Percentiles rank a stretch among this genome's conserved stretches.
These are phyloP conservation scores for Chalciporus sphaerocephalus DNA, from an alignment of 768 basidiomycete species.

Conservation along the genomic window DNA sequence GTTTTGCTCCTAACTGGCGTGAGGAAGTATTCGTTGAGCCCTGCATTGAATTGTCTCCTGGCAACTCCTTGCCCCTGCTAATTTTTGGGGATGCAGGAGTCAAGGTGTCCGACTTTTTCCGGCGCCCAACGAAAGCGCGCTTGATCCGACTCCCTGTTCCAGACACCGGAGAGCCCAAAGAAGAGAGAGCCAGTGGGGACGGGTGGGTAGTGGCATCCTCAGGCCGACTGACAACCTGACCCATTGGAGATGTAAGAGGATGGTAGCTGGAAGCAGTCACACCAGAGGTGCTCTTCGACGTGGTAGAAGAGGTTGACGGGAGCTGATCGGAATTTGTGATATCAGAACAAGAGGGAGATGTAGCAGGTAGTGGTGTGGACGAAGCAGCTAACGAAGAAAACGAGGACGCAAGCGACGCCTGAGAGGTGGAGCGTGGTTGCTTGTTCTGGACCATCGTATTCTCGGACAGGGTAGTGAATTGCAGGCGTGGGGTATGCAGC, in stretches of 20 bases:
- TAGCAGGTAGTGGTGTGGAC: conserved; percentile 38
- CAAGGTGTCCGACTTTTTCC: conserved; percentile 29
- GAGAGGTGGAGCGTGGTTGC: conserved; percentile 38
- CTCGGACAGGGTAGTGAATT: conserved; percentile 19
- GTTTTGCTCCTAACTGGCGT: conserved; percentile 30
- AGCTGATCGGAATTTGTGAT: conserved; percentile 42
- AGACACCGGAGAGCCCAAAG: conserved; percentile 17
- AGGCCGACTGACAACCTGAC: conserved; percentile 34
- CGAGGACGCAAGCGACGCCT: conserved; percentile 41
- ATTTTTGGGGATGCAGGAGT: conserved; percentile 19
- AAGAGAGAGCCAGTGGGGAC: conserved; percentile 27
- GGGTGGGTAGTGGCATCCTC: conserved; percentile 21
- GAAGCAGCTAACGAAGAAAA: conserved; percentile 41
- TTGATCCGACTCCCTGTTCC: conserved; percentile 28
- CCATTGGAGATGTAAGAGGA: conserved; percentile 29
- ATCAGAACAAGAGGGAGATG: conserved; percentile 38
- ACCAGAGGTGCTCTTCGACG: conserved; percentile 31
- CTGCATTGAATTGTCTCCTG: conserved; percentile 15
- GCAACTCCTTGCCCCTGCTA: conserved; percentile 19
- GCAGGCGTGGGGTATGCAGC: conserved; percentile 12
- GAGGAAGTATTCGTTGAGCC: conserved; percentile 9
- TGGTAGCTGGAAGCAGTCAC: conserved; percentile 22
- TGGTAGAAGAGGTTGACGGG: conserved; percentile 33
- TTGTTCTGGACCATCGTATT: conserved; percentile 32
- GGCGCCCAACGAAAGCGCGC: conserved; percentile 31